Evolutionary conservation across 2,329 filamentous ascomycete genomes (phyloP).

Genomic region (Trichoderma atroviride): DNA sequence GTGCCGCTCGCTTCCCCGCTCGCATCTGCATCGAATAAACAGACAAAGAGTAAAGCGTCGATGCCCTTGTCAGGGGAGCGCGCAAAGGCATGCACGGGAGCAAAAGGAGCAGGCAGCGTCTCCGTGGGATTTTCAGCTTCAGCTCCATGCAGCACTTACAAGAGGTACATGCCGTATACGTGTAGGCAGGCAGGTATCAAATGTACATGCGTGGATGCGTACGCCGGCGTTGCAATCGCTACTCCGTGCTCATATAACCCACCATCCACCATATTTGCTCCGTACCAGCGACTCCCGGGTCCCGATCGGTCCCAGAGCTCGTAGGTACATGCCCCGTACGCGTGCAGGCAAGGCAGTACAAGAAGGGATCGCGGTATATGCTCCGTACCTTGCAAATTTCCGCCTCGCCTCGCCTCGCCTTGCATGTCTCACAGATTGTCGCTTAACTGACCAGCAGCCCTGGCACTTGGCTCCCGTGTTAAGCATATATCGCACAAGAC

Average conservation of each 20-base stretch:
- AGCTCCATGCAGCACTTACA: constrained; percentile 1
- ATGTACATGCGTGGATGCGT: not conserved
- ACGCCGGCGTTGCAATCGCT: constrained; percentile 14
- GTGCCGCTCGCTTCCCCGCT: constrained; percentile 25
- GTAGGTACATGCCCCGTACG: not conserved
- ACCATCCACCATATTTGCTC: constrained; percentile 9
- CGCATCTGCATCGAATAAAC: constrained; percentile 20
- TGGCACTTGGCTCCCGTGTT: not conserved
- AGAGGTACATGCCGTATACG: not conserved
- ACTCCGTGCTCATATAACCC: not conserved
- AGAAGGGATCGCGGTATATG: not conserved
- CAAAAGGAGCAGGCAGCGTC: constrained; percentile 17
- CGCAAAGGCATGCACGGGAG: constrained; percentile 10
- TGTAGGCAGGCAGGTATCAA: not conserved
- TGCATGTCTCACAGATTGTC: constrained; percentile 16
- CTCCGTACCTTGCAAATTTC: constrained; percentile 22
- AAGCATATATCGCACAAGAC: constrained; percentile 23
- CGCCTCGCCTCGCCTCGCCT: constrained; percentile 14
- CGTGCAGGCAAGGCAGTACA: not conserved
- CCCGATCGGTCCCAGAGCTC: not conserved
- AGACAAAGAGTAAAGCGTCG: constrained; percentile 6
- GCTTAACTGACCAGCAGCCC: constrained; percentile 10
- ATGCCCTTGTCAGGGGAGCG: constrained; percentile 24
- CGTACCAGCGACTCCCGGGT: constrained; percentile 14
- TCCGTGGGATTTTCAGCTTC: constrained; percentile 15